Conservation (phyloP, 768 basidiomycete species). For the Phallus indusiatus region DNA sequence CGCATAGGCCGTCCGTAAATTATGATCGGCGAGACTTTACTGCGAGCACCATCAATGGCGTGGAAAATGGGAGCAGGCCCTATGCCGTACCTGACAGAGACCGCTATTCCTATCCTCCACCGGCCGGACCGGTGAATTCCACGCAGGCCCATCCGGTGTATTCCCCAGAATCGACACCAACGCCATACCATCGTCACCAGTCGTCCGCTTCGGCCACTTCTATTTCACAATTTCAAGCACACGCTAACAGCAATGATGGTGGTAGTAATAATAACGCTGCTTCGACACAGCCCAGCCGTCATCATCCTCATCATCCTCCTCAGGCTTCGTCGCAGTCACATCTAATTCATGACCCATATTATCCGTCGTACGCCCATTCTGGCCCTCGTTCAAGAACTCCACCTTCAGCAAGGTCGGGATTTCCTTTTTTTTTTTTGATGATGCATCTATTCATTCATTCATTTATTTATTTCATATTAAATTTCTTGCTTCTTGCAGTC, state of each 20-base stretch:
- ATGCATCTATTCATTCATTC: neutral
- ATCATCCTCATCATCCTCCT: constrained; percentile 26
- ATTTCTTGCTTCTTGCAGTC: neutral
- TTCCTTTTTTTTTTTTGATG: neutral
- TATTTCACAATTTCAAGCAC: neutral
- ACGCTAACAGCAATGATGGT: too few species aligned
- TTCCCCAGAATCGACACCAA: neutral
- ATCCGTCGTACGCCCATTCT: neutral
- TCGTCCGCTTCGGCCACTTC: neutral
- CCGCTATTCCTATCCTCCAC: neutral
- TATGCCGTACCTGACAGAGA: neutral
- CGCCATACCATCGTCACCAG: neutral
- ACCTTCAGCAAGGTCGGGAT: neutral
- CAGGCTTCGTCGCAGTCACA: constrained; percentile 15
- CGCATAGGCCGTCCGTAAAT: neutral
- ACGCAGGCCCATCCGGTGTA: neutral
- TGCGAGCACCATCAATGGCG: neutral
- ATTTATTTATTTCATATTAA: neutral
- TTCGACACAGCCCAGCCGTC: constrained; percentile 30
- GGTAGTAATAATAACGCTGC: neutral
- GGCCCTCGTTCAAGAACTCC: neutral
- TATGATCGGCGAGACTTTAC: neutral
- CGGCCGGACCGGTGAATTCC: neutral
- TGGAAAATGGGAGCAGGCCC: neutral
- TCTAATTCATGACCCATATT: neutral